Evolutionary conservation across 441 rosid genomes (phyloP).

Genomic region (Metrosideros polymorpha): DNA sequence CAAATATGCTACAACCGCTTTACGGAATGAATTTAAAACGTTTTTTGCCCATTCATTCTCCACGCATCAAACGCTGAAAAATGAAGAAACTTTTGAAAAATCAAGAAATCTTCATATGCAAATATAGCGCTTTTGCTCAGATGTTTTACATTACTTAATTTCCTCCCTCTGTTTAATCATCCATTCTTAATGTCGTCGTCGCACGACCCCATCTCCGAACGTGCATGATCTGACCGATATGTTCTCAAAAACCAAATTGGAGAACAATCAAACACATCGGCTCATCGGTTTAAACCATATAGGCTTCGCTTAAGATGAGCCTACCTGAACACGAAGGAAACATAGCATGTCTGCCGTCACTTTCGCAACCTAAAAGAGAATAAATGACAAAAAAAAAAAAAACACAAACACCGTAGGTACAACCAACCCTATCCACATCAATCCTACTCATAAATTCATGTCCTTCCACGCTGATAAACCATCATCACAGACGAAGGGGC

Average conservation of each 20-base stretch:
- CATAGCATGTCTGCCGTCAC: not conserved
- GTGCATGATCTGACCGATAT: not conserved
- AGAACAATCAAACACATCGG: not conserved
- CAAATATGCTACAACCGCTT: not conserved
- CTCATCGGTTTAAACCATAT: not conserved
- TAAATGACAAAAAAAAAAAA: not conserved
- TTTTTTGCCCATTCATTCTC: too few species aligned
- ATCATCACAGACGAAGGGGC: not conserved
- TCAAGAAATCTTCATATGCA: too few species aligned
- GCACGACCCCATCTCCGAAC: not conserved
- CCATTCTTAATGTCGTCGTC: not conserved
- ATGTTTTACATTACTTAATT: too few species aligned
- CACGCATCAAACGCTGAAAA: too few species aligned
- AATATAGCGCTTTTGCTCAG: not conserved
- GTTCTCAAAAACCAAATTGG: not conserved
- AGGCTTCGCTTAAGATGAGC: not conserved
- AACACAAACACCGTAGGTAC: not conserved
- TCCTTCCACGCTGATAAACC: not conserved
- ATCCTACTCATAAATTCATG: not conserved
- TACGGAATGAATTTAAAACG: not conserved
- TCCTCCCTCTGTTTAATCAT: too few species aligned
- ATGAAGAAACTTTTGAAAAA: too few species aligned
- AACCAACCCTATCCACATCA: not conserved
- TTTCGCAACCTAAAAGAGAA: not conserved
- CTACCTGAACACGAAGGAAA: not conserved